Conservation (phyloP, 768 basidiomycete genomes). For the Amylocystis lapponica region DNA sequence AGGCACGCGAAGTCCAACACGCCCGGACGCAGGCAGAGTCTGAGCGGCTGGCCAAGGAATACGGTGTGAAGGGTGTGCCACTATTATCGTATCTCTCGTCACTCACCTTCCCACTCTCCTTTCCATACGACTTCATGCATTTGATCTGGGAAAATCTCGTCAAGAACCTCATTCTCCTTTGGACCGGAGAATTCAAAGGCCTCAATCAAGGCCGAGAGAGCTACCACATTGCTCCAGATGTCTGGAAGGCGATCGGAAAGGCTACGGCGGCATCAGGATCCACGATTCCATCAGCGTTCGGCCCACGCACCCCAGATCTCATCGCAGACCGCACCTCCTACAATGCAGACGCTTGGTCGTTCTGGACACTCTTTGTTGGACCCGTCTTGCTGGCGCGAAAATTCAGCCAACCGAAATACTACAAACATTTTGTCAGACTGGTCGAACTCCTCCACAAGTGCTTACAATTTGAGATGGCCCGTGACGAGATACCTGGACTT, state of each 20-base stretch:
- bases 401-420: constrained; percentile 31
- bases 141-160: constrained; percentile 40
- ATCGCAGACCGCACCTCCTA: constrained; percentile 19
- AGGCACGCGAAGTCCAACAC: no score
- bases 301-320: no score
- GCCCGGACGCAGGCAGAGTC: neutral
- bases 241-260: constrained; percentile 38
- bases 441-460: constrained; percentile 31
- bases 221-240: constrained; percentile 21
- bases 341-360: constrained; percentile 34
- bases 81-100: constrained; percentile 27
- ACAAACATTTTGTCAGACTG: constrained; percentile 36
- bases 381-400: constrained; percentile 31
- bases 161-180: constrained; percentile 33
- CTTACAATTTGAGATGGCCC: constrained; percentile 30
- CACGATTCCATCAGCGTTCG: no score
- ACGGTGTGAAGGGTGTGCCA: constrained; percentile 21
- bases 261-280: constrained; percentile 24
- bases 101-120: constrained; percentile 32
- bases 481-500: constrained; percentile 21
- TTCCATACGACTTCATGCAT: constrained; percentile 48
- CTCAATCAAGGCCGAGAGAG: constrained; percentile 25
- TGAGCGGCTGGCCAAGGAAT: constrained; percentile 12
- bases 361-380: constrained; percentile 36
- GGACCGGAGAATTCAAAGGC: constrained; percentile 38